Base-by-base conservation (phyloP, 2,329 filamentous ascomycete species). In the Aspergillus pseudonomiae region DNA sequence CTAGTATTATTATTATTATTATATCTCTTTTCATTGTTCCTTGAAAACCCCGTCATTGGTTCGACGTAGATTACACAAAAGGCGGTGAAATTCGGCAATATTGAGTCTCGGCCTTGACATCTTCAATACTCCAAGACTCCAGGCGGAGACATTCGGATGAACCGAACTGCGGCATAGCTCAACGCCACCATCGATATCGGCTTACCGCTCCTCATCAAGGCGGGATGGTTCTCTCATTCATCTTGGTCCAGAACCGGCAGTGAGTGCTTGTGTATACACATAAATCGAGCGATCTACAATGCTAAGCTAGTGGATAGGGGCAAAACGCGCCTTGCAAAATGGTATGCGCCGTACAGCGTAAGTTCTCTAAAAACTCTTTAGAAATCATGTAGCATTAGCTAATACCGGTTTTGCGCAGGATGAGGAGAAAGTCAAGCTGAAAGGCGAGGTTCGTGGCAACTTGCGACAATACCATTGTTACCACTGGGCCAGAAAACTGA, bases 381-480 rank as follows among this genome's bases (percentile, higher is more conserved):
- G 24, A 55, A 6, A 55, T 19, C 36, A 4, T 26, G 26, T 24
- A 28, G 6, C n/a, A 16, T 12, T 14, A 7, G 9, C 59, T 67
- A 56, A 64, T 12, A 41, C 24, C 6, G 4, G 16, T 2, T 21
- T 21, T 14, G 4, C 46, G 1, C 61, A 88, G 86, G 95, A 99
- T 84, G 94, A 98, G 79, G 93, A 99, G 79, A 99, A 99, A 84
- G 92, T 99, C 79, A 97, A 97, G 82, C 86, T 99, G 73, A 99
- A 99, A 81, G 95, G 95, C 86, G 95, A 99, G 84, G 91, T 93
- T 82, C 63, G 82, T 78, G 50, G 52, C 46, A 34, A 48, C 32
- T 62, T 34, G 46, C 45, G 54, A 52, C 36, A n/a, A 21, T 60
- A 41, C 21, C 32, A 19, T 50, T 30, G 46, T n/a, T n/a, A 19